phyloP scores from a whole-genome alignment of 345 rosid species.

The Firmiana major region DNA sequence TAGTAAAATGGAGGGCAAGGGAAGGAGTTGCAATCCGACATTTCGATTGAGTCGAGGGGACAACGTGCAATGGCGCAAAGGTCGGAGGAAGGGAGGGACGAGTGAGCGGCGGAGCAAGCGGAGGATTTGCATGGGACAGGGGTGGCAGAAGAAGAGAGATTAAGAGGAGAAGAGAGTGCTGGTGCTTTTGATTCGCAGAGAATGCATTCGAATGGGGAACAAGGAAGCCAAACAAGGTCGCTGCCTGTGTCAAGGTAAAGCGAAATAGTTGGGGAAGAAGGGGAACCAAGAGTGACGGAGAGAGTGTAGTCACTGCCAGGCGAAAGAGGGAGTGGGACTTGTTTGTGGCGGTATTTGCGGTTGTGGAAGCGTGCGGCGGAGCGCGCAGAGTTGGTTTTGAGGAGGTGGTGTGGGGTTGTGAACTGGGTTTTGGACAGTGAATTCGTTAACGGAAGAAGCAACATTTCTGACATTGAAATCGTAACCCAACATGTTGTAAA shows the following conservation, averaged over 20 bases:
- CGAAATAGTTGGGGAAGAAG: constrained; percentile 49
- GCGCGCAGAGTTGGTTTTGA: constrained; percentile 67
- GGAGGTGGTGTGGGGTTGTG: constrained; percentile 68
- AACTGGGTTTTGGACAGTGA: constrained; percentile 57
- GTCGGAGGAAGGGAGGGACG: constrained; percentile 59
- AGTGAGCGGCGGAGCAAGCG: constrained; percentile 82
- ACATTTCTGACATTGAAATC: constrained; percentile 23
- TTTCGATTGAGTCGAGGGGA: constrained; percentile 76
- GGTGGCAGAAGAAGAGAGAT: constrained; percentile 46
- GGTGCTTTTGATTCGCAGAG: constrained; percentile 69
- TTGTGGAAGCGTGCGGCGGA: constrained; percentile 68
- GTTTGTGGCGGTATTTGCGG: constrained; percentile 40
- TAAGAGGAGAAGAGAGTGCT: constrained; percentile 28
- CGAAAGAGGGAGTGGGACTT: constrained; percentile 79
- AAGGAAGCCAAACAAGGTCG: constrained; percentile 97
- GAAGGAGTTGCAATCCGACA: constrained; percentile 56
- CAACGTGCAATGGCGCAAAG: constrained; percentile 81
- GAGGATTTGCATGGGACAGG: constrained; percentile 58
- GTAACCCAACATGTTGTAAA: constrained; percentile 22
- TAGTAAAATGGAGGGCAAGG: constrained; percentile 84
- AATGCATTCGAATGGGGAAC: constrained; percentile 81
- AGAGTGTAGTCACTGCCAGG: constrained; percentile 89
- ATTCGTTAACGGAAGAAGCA: constrained; percentile 58
- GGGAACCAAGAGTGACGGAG: constrained; percentile 49
- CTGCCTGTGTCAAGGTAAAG: constrained; percentile 95